phyloP scores from a whole-genome alignment of 106 monocot genomes.

The Amphibolis antarctica region DNA sequence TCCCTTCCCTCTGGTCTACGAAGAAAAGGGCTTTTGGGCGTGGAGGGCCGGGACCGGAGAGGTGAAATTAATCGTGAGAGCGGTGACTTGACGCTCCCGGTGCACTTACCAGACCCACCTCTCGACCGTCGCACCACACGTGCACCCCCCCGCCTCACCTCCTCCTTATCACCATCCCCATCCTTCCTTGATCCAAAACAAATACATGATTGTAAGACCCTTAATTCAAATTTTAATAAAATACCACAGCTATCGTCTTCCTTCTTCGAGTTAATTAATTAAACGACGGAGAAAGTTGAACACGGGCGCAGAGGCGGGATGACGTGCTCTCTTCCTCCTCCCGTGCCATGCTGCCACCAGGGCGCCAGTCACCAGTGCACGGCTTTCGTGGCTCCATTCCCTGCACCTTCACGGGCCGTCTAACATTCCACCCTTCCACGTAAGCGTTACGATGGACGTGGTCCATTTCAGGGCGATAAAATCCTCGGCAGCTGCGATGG shows the following conservation, averaged over 20 bases:
- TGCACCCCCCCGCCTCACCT: slow-evolving; percentile 1
- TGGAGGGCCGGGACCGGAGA: not conserved
- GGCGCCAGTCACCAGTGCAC: too few species aligned
- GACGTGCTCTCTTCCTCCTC: not conserved
- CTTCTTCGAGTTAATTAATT: too few species aligned
- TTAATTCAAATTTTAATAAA: too few species aligned
- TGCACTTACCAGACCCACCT: not conserved
- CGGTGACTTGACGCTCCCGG: not conserved
- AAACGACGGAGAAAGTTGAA: too few species aligned
- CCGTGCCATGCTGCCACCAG: too few species aligned
- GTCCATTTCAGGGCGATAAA: too few species aligned
- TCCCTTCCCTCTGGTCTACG: not conserved
- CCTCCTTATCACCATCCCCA: not conserved
- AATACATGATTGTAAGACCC: too few species aligned
- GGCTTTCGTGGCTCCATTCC: not conserved
- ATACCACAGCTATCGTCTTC: too few species aligned
- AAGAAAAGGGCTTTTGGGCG: not conserved
- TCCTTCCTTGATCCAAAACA: not conserved
- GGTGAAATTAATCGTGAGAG: not conserved
- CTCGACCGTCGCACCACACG: slow-evolving; percentile 3
- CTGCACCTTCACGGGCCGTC: not conserved
- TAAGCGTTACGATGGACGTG: too few species aligned
- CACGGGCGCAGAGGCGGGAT: too few species aligned
- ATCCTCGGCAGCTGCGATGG: too few species aligned
- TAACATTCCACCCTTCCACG: too few species aligned